Evolutionary conservation across 371 early-diverging fungal genomes (phyloP).

Genomic region (Lichtheimia ramosa): DNA sequence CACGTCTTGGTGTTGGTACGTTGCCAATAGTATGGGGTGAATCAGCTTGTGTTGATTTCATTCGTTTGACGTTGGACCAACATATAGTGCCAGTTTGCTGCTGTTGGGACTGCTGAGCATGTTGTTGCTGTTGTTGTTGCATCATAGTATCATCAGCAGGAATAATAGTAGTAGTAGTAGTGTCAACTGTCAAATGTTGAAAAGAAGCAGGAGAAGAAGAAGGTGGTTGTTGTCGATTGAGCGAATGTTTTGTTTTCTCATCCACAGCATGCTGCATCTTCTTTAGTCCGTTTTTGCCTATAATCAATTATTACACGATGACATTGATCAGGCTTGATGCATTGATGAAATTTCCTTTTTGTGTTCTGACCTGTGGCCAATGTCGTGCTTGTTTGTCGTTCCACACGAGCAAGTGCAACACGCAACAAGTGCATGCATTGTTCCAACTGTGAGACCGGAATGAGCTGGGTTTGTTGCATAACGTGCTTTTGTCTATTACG

Average conservation of each 20-base stretch:
- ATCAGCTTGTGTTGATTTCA: conserved; percentile 5
- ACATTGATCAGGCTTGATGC: too few relatives aligned
- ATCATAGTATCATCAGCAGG: background rate
- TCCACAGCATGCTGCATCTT: conserved; percentile 3
- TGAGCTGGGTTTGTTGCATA: conserved; percentile 51
- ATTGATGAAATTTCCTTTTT: too few relatives aligned
- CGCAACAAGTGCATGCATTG: conserved; percentile 83
- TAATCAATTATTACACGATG: too few relatives aligned
- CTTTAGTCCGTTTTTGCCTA: background rate
- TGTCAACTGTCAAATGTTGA: conserved; percentile 1
- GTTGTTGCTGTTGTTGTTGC: too few relatives aligned
- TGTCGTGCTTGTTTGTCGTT: conserved; percentile 23
- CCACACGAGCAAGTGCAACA: conserved; percentile 75
- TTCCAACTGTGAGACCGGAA: conserved; percentile 75
- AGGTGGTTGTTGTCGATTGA: conserved; percentile 9
- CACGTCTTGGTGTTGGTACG: conserved; percentile 3
- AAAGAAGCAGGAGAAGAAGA: conserved; percentile 9
- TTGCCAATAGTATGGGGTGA: background rate
- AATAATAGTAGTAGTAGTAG: background rate
- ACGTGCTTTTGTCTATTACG: conserved; percentile 24
- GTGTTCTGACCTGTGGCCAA: too few relatives aligned
- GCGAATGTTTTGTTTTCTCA: too few relatives aligned
- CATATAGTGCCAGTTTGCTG: background rate
- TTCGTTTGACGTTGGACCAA: conserved; percentile 5
- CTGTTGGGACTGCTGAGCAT: too few relatives aligned